Conservation (phyloP, 2,329 filamentous ascomycete genomes). For the Aureobasidium sp. region DNA sequence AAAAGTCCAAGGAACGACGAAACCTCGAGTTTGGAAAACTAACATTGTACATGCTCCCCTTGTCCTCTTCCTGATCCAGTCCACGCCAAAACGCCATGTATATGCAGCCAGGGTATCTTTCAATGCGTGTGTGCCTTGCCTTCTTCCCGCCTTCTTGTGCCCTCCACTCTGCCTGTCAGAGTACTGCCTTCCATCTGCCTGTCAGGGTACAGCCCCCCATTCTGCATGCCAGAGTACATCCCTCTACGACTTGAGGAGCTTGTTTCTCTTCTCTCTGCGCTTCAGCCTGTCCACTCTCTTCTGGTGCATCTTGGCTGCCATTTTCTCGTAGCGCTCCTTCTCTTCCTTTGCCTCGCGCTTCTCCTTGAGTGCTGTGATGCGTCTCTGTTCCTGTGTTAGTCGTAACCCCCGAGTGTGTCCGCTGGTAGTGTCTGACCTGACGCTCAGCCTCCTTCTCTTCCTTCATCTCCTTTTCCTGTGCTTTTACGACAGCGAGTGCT, state of each 20-base stretch:
- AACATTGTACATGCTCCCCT: background rate
- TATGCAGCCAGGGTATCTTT: slow-evolving; percentile 10
- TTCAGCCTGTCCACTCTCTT: slow-evolving; percentile 90
- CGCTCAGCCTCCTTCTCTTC: slow-evolving; percentile 87
- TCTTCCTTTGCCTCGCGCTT: slow-evolving; percentile 84
- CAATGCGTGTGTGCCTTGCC: background rate
- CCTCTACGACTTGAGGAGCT: slow-evolving; percentile 49
- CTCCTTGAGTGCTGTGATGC: slow-evolving; percentile 72
- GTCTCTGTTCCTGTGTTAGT: slow-evolving; percentile 45
- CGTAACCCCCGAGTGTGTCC: background rate
- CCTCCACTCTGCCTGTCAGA: background rate
- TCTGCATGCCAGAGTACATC: no score
- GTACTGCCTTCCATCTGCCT: background rate
- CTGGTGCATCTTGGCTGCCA: slow-evolving; percentile 96
- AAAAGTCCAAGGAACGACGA: background rate
- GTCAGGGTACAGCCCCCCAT: no score
- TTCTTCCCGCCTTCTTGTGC: slow-evolving; percentile 14
- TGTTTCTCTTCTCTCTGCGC: slow-evolving; percentile 94
- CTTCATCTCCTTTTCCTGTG: slow-evolving; percentile 91
- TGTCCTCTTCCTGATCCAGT: background rate
- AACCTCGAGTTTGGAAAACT: background rate
- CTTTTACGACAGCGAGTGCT: slow-evolving; percentile 68
- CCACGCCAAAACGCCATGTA: slow-evolving; percentile 5
- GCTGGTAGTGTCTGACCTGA: slow-evolving; percentile 49
- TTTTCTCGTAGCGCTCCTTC: slow-evolving; percentile 81